These are phyloP conservation scores for Bjerkandera adusta DNA, from an alignment of 1,284 basidiomycete genomes.

Conservation along the genomic window DNA sequence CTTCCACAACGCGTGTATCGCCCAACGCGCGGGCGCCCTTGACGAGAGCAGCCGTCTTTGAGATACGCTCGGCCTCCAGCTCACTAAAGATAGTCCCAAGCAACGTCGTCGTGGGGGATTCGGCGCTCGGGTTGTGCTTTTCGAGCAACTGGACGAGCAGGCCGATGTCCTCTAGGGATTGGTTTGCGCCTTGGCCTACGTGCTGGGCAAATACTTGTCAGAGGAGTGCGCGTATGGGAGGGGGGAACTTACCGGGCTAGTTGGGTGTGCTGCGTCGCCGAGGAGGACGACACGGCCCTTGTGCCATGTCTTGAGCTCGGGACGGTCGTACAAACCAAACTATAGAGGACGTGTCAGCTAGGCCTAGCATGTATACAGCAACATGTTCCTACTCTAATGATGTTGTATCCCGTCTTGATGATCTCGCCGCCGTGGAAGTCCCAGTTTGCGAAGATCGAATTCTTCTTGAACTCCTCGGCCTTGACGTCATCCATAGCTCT, in stretches of 20 bases:
- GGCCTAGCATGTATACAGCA: too few relatives aligned
- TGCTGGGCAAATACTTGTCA: conserved; percentile 30
- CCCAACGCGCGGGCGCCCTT: conserved; percentile 36
- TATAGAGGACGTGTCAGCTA: too few relatives aligned
- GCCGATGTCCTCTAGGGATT: conserved; percentile 44
- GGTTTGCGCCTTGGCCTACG: conserved; percentile 48
- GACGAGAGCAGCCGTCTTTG: conserved; percentile 33
- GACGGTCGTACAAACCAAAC: conserved; percentile 48
- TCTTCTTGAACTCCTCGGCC: conserved; percentile 31
- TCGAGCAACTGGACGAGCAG: conserved; percentile 36
- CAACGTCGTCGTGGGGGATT: conserved; percentile 26
- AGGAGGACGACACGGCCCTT: conserved; percentile 32
- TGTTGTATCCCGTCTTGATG: conserved; percentile 31
- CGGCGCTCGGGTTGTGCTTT: conserved; percentile 30
- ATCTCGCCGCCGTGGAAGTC: conserved; percentile 35
- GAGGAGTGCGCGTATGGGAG: too few relatives aligned
- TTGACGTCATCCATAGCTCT: conserved; percentile 33
- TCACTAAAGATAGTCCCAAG: conserved; percentile 32
- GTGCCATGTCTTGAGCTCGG: conserved; percentile 42
- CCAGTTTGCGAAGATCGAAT: conserved; percentile 23
- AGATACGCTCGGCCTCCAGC: conserved; percentile 30
- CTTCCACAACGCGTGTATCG: conserved; percentile 33
- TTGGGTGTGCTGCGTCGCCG: conserved; percentile 36
- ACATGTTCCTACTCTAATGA: conserved; percentile 37
- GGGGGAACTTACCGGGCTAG: conserved; percentile 28